phyloP scores from a whole-genome alignment of 108 stramenopile genomes.

The Discostella stelligeroides region DNA sequence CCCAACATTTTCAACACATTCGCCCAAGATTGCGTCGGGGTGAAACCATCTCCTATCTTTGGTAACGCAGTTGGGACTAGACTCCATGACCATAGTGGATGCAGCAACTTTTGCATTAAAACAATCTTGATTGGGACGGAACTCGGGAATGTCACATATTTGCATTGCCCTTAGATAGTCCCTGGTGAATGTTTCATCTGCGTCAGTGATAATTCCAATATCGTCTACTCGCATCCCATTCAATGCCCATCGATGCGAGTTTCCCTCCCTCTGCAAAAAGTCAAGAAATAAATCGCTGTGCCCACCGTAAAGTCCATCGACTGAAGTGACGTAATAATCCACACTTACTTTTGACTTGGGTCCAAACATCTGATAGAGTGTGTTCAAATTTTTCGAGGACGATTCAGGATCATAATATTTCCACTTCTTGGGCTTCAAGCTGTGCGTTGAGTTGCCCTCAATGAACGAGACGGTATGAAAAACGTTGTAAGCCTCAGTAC shows the following conservation, averaged over 20 bases:
- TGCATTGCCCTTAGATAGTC: conserved; percentile 64
- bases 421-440: conserved; percentile 19
- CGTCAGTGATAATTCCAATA: conserved; percentile 56
- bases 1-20: conserved; percentile 56
- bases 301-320: conserved; percentile 1
- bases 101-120: conserved; percentile 25
- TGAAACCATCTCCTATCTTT: conserved; percentile 44
- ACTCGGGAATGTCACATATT: conserved; percentile 55
- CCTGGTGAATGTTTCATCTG: conserved; percentile 59
- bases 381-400: conserved; percentile 12
- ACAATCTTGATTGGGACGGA: conserved; percentile 32
- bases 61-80: conserved; percentile 48
- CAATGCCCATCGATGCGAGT: conserved; percentile 53
- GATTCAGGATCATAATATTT: conserved; percentile 25
- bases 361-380: conserved; percentile 38
- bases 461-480: conserved; percentile 57
- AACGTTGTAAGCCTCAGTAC: conserved; percentile 55
- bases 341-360: conserved; percentile 40
- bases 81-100: conserved; percentile 50
- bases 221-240: conserved; percentile 63
- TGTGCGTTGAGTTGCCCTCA: conserved; percentile 63
- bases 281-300: conserved; percentile 21
- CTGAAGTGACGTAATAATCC: conserved; percentile 31
- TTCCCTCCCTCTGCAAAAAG: conserved; percentile 52
- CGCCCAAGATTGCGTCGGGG: conserved; percentile 61